A percentile compares a stretch with the other conserved stretches of the same genome.
These are phyloP conservation scores for Aspergillus latus DNA, from an alignment of 2,329 filamentous ascomycete species.

Conservation along the genomic window DNA sequence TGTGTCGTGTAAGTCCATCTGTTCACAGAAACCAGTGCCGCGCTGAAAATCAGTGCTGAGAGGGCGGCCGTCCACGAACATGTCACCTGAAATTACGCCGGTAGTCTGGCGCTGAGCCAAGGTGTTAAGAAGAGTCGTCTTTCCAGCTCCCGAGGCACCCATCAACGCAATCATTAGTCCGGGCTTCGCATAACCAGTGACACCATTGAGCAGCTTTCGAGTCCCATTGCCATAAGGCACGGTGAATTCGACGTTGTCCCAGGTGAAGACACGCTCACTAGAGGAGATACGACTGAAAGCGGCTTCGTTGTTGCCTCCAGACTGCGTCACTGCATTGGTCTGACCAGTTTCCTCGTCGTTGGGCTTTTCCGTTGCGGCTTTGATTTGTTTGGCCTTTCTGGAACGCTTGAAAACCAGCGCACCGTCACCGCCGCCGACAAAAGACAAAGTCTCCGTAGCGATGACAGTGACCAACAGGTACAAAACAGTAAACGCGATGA, in stretches of 20 bases:
- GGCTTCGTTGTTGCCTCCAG: slow-evolving; percentile 31
- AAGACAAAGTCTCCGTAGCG: slow-evolving; percentile 68
- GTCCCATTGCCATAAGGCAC: slow-evolving; percentile 60
- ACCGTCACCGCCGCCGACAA: slow-evolving; percentile 60
- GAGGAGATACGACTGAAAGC: slow-evolving; percentile 49
- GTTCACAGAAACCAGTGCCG: slow-evolving; percentile 69
- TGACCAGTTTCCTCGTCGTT: slow-evolving; percentile 61
- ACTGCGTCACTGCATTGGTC: slow-evolving; percentile 24
- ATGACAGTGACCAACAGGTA: slow-evolving; percentile 38
- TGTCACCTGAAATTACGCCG: slow-evolving; percentile 65
- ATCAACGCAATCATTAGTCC: slow-evolving; percentile 78
- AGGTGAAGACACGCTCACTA: slow-evolving; percentile 68
- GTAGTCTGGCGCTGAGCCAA: slow-evolving; percentile 69
- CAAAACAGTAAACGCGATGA: slow-evolving; percentile 36
- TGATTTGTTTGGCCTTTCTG: slow-evolving; percentile 57
- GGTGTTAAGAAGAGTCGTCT: slow-evolving; percentile 79
- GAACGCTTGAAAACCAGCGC: slow-evolving; percentile 70
- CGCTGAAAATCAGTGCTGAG: slow-evolving; percentile 66
- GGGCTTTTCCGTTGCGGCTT: slow-evolving; percentile 45
- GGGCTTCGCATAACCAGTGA: slow-evolving; percentile 77
- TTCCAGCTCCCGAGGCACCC: slow-evolving; percentile 78
- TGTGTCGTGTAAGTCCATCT: slow-evolving; percentile 69
- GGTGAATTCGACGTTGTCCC: slow-evolving; percentile 69
- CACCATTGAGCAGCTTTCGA: slow-evolving; percentile 64
- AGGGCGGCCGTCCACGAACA: slow-evolving; percentile 67